phyloP scores from a whole-genome alignment of 2,329 filamentous ascomycete genomes.

The Lachnellula subtilissima region DNA sequence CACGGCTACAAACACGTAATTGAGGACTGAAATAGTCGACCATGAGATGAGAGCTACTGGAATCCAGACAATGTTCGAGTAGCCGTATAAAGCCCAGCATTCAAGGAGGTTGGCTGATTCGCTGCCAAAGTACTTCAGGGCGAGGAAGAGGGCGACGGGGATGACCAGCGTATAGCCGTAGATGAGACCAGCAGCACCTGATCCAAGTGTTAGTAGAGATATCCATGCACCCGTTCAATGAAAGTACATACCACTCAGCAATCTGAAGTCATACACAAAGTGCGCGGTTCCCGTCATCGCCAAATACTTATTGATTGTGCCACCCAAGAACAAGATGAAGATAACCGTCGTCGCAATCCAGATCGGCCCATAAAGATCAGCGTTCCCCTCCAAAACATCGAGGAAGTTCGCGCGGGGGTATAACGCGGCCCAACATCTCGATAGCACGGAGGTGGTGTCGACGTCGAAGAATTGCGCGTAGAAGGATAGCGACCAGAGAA shows the following conservation, averaged over 20 bases:
- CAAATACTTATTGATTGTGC: conserved; percentile 90
- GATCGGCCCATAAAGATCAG: conserved; percentile 93
- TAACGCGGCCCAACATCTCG: conserved; percentile 81
- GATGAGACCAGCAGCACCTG: conserved; percentile 80
- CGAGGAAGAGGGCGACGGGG: conserved; percentile 78
- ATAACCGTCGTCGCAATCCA: conserved; percentile 99
- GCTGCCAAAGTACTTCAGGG: conserved; percentile 91
- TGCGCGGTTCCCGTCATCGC: conserved; percentile 60
- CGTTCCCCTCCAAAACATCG: conserved; percentile 93
- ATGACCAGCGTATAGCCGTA: conserved; percentile 93
- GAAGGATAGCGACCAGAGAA: conserved; percentile 87
- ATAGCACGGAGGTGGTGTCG: conserved; percentile 83
- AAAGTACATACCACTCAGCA: conserved; percentile 65
- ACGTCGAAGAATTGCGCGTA: conserved; percentile 99
- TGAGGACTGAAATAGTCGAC: conserved; percentile 79
- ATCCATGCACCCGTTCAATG: background rate
- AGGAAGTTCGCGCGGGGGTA: conserved; percentile 93
- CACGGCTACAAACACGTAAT: conserved; percentile 88
- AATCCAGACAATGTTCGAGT: conserved; percentile 96
- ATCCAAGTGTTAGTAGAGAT: background rate
- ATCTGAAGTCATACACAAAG: conserved; percentile 86
- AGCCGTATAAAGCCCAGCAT: conserved; percentile 93
- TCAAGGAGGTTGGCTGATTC: conserved; percentile 90
- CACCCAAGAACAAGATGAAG: conserved; percentile 89
- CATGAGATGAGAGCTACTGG: conserved; percentile 88